A percentile compares a stretch with the other conserved stretches of the same genome.
Conservation (phyloP, 1,284 basidiomycete species). For the Porogramme epimiltina region DNA sequence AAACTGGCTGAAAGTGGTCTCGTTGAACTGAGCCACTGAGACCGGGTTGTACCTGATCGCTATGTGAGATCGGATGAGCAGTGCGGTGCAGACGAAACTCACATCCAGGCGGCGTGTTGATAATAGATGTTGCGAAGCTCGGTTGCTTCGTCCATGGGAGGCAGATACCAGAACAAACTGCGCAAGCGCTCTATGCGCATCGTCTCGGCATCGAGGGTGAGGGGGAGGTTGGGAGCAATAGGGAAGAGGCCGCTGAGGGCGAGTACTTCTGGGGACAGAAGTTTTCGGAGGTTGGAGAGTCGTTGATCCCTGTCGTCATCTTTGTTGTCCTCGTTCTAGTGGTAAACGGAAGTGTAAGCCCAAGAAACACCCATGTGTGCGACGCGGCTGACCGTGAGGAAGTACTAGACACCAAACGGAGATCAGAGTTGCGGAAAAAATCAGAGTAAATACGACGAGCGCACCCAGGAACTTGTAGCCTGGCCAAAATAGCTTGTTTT, state of each 20-base stretch:
- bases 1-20: constrained; percentile 62
- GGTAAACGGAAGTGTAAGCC: constrained; percentile 5
- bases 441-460: too few relatives aligned
- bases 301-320: constrained; percentile 55
- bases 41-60: constrained; percentile 71
- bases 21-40: constrained; percentile 63
- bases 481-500: constrained; percentile 74
- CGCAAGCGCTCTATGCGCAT: constrained; percentile 48
- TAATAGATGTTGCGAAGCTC: constrained; percentile 67
- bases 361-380: constrained; percentile 1
- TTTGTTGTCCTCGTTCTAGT: constrained; percentile 60
- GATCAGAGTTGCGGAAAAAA: not conserved
- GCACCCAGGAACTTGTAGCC: constrained; percentile 76
- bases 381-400: constrained; percentile 55
- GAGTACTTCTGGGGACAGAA: constrained; percentile 64
- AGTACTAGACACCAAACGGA: constrained; percentile 50
- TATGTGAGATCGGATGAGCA: constrained; percentile 1
- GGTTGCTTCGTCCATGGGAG: constrained; percentile 55
- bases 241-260: constrained; percentile 66
- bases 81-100: constrained; percentile 19
- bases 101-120: constrained; percentile 79
- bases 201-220: constrained; percentile 41
- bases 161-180: constrained; percentile 70
- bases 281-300: constrained; percentile 48
- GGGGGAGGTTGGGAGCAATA: constrained; percentile 50